Conservation (phyloP, 2,329 filamentous ascomycete genomes). For the Ophiostoma novo-ulmi region DNA sequence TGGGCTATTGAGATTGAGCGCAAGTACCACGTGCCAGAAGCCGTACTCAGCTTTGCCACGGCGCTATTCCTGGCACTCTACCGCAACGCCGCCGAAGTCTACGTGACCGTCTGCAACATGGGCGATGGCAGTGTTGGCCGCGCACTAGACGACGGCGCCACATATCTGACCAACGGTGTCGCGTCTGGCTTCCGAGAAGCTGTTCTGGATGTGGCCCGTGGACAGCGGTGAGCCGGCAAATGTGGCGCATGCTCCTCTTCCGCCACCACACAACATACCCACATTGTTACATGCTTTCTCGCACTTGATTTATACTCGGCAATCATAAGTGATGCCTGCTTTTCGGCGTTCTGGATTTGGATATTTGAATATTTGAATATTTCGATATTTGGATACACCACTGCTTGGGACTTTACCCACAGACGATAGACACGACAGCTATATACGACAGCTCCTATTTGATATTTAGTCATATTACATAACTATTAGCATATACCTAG, state of each 20-base stretch:
- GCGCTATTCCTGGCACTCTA: slow-evolving; percentile 21
- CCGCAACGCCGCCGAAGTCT: slow-evolving; percentile 22
- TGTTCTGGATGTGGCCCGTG: slow-evolving; percentile 26
- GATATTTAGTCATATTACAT: neutral
- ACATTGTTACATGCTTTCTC: too few relatives aligned
- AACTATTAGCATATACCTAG: neutral
- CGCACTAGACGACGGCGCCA: slow-evolving; percentile 27
- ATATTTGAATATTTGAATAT: neutral
- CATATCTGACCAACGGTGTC: slow-evolving; percentile 29
- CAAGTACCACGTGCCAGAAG: slow-evolving; percentile 27
- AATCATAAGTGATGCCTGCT: neutral
- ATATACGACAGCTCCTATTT: slow-evolving; percentile 6
- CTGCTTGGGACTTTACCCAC: neutral
- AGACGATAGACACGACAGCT: slow-evolving; percentile 18
- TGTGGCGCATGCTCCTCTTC: neutral
- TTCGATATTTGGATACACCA: neutral
- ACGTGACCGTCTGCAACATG: slow-evolving; percentile 24
- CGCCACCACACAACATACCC: neutral
- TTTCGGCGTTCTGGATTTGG: neutral
- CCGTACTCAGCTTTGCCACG: slow-evolving; percentile 22
- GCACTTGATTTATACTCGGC: neutral
- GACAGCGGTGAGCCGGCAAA: slow-evolving; percentile 14
- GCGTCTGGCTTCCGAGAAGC: slow-evolving; percentile 31
- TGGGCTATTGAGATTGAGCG: slow-evolving; percentile 26
- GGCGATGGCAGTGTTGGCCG: slow-evolving; percentile 28